Conservation (phyloP, 164 flowering plant genomes). For the Nymphaea thermarum region DNA sequence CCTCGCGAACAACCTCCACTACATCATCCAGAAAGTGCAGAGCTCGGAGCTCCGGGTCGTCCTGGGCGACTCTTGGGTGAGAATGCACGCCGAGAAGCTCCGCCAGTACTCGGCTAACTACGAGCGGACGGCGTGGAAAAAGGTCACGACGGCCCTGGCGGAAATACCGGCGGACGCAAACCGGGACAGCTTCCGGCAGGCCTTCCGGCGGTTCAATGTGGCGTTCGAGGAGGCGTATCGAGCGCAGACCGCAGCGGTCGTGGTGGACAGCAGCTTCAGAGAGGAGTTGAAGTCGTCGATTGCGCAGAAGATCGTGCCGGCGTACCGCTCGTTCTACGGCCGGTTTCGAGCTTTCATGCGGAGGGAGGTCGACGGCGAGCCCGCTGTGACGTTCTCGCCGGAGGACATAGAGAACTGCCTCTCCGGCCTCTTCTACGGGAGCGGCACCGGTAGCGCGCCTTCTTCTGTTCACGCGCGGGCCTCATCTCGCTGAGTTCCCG, state of each 20-base stretch:
- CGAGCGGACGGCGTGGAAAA: constrained; percentile 45
- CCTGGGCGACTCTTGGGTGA: constrained; percentile 51
- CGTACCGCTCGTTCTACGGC: constrained; percentile 35
- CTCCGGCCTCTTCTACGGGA: constrained; percentile 51
- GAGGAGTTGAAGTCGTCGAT: constrained; percentile 41
- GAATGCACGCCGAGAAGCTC: constrained; percentile 34
- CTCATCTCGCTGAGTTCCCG: not conserved
- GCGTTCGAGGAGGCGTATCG: constrained; percentile 33
- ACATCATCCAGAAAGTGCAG: constrained; percentile 28
- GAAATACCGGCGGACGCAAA: constrained; percentile 11
- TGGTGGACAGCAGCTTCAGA: constrained; percentile 34
- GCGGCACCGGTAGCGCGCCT: not conserved
- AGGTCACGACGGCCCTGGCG: constrained; percentile 29
- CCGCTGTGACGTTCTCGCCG: constrained; percentile 42
- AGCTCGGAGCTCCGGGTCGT: constrained; percentile 32
- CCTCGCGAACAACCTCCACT: constrained; percentile 54
- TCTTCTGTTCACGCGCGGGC: not conserved
- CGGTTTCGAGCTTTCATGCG: constrained; percentile 11
- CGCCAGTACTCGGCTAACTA: constrained; percentile 32
- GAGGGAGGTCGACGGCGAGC: constrained; percentile 9
- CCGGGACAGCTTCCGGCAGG: constrained; percentile 18
- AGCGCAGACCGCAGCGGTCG: constrained; percentile 30
- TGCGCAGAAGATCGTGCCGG: constrained; percentile 23
- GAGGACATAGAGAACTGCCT: constrained; percentile 62
- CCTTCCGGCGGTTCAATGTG: constrained; percentile 27